Evolutionary conservation across 176 grass and related monocot genomes (phyloP), one percentile per base, ranked within the genome.

Genomic region (Ensete ventricosum): DNA sequence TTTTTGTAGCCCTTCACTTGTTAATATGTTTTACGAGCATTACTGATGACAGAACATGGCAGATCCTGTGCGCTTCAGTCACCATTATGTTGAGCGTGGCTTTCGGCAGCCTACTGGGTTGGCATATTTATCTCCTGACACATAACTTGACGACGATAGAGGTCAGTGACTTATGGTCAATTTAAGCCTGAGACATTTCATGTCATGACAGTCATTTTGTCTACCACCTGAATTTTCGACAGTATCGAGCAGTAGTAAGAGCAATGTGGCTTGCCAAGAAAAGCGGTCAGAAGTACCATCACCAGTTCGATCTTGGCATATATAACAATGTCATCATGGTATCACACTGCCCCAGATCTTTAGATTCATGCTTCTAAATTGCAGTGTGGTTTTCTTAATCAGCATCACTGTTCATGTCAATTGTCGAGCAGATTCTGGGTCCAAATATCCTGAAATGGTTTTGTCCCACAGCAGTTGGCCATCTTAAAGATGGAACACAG

Each of bases 141-240:
- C 78, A 91, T 72, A 98, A 98, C 88, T 85, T 91, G 90, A 94
- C 90, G 76, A 94, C 95, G 27, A 98, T 98, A 80, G 90, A 98
- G 88, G 95, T 91, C 57, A 76, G 81, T 72, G 27, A 63, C 78
- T 82, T 1, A 1, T 64, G 34, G 34, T 50, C 7, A 43, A 49
- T 12, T 49, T 67, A 79, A 60, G 82, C 17, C 1, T 57, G 1
- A 34, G 10, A 73, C 66, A 64, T 51, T 43, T 77, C 21, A 1
- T 54, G 71, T 79, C 55, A 69, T 69, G 54, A 9, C n/a, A 14
- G 64, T 59, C 16, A 65, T 83, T 23, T 43, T 81, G 49, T 62
- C 9, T 79, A 49, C 14, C 58, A 64, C 8, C 74, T 11, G 74
- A 21, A 69, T 62, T 64, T 64, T 49, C 9, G 59, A 62, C 54